A percentile compares a stretch with the other conserved stretches of the same genome.
Evolutionary conservation across 805 yeast species (phyloP).

Genomic region (Candida insectalens): DNA sequence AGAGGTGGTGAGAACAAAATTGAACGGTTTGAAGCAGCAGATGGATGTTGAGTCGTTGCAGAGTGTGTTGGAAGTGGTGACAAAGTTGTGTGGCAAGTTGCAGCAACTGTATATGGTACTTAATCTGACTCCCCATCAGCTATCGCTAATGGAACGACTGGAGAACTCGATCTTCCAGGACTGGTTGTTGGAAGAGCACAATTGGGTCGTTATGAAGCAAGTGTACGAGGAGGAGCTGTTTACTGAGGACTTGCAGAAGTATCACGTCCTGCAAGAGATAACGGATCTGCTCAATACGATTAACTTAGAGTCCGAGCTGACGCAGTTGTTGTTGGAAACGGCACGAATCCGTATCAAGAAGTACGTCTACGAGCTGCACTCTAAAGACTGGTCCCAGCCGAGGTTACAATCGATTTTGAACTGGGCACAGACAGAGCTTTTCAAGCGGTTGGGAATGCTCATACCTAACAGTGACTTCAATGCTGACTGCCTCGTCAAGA

Average conservation of each 20-base stretch:
- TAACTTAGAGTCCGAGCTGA: constrained; percentile 15
- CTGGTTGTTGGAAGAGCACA: constrained; percentile 1
- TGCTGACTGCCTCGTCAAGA: constrained; percentile 9
- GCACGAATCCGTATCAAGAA: constrained; percentile 27
- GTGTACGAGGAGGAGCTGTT: constrained; percentile 12
- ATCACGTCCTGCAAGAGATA: constrained; percentile 7
- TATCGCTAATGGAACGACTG: constrained; percentile 12
- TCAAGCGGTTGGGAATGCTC: constrained; percentile 20
- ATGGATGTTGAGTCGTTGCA: not conserved
- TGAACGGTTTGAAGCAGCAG: constrained; percentile 9
- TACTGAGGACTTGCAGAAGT: constrained; percentile 1
- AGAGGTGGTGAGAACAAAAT: constrained; percentile 8
- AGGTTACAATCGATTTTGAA: constrained; percentile 1
- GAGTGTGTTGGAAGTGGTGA: too few species aligned
- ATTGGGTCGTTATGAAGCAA: constrained; percentile 6
- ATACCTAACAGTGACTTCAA: constrained; percentile 10
- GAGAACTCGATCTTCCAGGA: constrained; percentile 15
- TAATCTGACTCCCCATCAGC: constrained; percentile 11
- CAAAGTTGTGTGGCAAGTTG: too few species aligned
- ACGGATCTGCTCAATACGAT: constrained; percentile 11
- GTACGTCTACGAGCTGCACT: constrained; percentile 23
- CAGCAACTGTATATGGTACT: constrained; percentile 7
- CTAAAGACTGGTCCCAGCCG: constrained; percentile 26
- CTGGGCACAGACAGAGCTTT: constrained; percentile 31
- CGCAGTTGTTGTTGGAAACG: constrained; percentile 25